A percentile compares a stretch with the other conserved stretches of the same genome.
phyloP scores from a whole-genome alignment of 75 land plant species.

The Pinus albicaulis region DNA sequence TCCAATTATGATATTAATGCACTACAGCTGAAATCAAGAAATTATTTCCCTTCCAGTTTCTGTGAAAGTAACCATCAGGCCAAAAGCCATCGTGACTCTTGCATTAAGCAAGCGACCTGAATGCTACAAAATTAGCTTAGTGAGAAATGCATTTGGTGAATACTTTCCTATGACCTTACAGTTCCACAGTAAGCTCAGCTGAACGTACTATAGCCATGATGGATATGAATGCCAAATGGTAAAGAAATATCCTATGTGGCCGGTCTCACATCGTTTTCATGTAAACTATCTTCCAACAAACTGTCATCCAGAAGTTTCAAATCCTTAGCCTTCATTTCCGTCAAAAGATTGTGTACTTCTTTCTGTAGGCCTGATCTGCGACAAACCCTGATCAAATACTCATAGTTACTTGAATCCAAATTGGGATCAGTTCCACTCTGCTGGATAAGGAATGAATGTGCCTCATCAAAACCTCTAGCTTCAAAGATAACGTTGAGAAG shows the following conservation, averaged over 20 bases:
- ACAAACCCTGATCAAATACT: constrained; percentile 4
- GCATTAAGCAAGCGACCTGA: not conserved
- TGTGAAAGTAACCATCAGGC: not conserved
- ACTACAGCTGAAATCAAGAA: not conserved
- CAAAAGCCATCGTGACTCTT: not conserved
- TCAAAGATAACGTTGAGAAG: not conserved
- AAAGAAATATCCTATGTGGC: not conserved
- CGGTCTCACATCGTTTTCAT: not conserved
- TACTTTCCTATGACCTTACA: not conserved
- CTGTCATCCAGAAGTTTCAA: not conserved
- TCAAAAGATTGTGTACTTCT: not conserved
- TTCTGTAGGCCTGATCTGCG: not conserved
- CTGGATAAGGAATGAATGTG: not conserved
- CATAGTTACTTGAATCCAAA: constrained; percentile 5
- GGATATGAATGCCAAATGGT: no score
- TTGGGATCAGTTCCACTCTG: not conserved
- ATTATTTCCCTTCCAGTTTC: not conserved
- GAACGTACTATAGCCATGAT: not conserved
- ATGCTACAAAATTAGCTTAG: not conserved
- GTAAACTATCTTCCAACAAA: not conserved
- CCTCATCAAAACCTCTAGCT: constrained; percentile 1
- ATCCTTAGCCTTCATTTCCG: not conserved
- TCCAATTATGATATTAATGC: not conserved
- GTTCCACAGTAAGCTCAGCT: not conserved
- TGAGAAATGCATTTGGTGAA: not conserved